A percentile compares a stretch with the other conserved stretches of the same genome.
phyloP scores from a whole-genome alignment of 108 stramenopile genomes.

The Cyclostephanos tholiformis region DNA sequence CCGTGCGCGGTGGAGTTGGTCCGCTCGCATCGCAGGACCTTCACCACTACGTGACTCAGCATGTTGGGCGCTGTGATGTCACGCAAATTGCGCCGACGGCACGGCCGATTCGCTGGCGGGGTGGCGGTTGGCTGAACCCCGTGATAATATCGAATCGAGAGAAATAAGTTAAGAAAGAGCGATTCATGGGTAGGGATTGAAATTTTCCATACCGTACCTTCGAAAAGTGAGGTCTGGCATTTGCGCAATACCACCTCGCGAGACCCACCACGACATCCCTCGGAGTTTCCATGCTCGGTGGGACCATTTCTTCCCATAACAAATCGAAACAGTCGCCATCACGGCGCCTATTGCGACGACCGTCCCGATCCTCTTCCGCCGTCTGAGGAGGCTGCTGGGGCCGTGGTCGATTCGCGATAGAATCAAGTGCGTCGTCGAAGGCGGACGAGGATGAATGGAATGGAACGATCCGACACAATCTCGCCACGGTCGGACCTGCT shows the following conservation, averaged over 20 bases:
- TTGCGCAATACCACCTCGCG: conserved; percentile 34
- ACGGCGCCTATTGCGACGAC: not conserved
- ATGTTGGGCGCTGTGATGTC: conserved; percentile 35
- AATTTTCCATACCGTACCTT: conserved; percentile 1
- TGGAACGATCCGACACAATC: conserved; percentile 36
- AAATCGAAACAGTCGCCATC: conserved; percentile 14
- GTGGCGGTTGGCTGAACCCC: conserved; percentile 4
- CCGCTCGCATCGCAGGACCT: conserved; percentile 45
- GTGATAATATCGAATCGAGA: not conserved
- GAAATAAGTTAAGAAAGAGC: not conserved
- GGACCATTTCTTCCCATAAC: conserved; percentile 35
- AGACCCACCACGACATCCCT: conserved; percentile 25
- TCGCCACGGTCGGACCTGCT: conserved; percentile 22
- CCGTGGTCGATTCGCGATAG: not conserved
- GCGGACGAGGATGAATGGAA: conserved; percentile 11
- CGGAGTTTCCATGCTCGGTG: conserved; percentile 22
- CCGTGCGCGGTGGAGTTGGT: conserved; percentile 12
- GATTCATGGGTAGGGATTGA: not conserved
- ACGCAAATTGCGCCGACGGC: conserved; percentile 35
- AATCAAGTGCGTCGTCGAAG: not conserved
- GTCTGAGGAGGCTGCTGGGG: not conserved
- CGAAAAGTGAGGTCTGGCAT: not conserved
- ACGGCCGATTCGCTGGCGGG: conserved; percentile 16
- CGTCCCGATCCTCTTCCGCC: not conserved
- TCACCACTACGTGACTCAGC: conserved; percentile 44